Base-by-base conservation (phyloP, 805 yeast genomes). In the Priceomyces castillae region DNA sequence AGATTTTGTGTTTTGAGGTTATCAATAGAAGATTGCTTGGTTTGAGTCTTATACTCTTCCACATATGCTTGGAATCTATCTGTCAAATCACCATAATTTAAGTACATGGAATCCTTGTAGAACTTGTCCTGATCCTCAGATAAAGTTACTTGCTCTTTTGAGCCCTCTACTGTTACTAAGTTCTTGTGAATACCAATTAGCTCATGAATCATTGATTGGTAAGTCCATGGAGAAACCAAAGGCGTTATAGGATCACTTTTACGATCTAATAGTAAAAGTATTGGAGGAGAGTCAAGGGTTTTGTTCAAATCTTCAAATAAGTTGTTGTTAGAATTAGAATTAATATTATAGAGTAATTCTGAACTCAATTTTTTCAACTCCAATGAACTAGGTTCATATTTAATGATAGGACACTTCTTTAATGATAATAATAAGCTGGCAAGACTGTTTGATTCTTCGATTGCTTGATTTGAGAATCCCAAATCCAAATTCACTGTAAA, bases 201-300 rank as follows among this genome's bases (percentile, higher is more conserved):
- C 60, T 95, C 98, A 61, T 92, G 96, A 14, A 94, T 88, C 98
- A 94, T 92, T 2, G 97, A 86, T 59, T 92, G 98, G 64, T 89
- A 94, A 1, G 99, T 90, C 99, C 99, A 94, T 2, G 98, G 99
- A 31, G 84, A 80, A 39, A 94, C 67, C 23, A 94, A 73, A 1
- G 99, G 97, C 0, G 99, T 92, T 11, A 92, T 72, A 2, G 99
- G 97, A 64, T 94, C 99, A 56, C 80, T 85, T 45, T 82, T 78
- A 41, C 99, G 74, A 62, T 94, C 98, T 38, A 94, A 57, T 2
- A 94, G 71, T 10, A 94, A 62, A 37, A 95, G 64, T 6, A 85
- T 56, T 1, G 97, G 95, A 1, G 90, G 80, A 0, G 82, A 67
- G 57, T 87, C 95, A 45, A 68, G 65, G 19, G 63, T 58, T 30